Percentiles rank a stretch among this genome's conserved stretches.
phyloP scores from a whole-genome alignment of 495 filamentous ascomycete genomes.

The Lineolata rhizophorae region DNA sequence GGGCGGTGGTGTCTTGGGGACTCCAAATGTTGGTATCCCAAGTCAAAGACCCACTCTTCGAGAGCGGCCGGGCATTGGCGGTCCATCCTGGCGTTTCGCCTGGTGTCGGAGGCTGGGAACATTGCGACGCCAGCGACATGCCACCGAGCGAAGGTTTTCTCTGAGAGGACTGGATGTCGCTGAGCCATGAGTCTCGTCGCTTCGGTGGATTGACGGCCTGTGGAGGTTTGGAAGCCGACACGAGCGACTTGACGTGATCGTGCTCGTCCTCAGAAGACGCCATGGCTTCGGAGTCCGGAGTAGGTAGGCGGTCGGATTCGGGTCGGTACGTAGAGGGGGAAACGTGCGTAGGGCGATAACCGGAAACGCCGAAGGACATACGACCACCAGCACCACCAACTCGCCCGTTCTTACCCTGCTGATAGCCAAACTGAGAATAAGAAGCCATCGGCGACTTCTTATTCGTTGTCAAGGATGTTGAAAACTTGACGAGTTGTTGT shows the following conservation, averaged over 20 bases:
- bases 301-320: too few relatives aligned
- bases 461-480: too few relatives aligned
- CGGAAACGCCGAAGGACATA: too few relatives aligned
- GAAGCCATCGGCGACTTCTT: too few relatives aligned
- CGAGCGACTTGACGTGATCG: slow-evolving; percentile 3
- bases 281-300: slow-evolving; percentile 12
- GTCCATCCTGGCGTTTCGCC: slow-evolving; percentile 2
- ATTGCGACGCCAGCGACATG: slow-evolving; percentile 1
- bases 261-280: slow-evolving; percentile 12
- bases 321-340: too few relatives aligned
- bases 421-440: too few relatives aligned
- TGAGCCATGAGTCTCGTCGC: slow-evolving; percentile 7
- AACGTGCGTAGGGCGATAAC: too few relatives aligned
- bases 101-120: slow-evolving; percentile 11
- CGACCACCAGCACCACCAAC: too few relatives aligned
- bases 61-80: not conserved
- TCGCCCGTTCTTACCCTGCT: too few relatives aligned
- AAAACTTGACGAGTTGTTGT: too few relatives aligned
- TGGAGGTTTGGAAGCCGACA: not conserved
- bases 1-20: not conserved
- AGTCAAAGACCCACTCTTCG: slow-evolving; percentile 2
- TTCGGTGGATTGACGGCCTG: not conserved
- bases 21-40: slow-evolving; percentile 7
- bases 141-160: slow-evolving; percentile 9
- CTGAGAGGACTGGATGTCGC: slow-evolving; percentile 8